phyloP scores from a whole-genome alignment of 805 yeast species.

The Wickerhamomyces tratensis region DNA sequence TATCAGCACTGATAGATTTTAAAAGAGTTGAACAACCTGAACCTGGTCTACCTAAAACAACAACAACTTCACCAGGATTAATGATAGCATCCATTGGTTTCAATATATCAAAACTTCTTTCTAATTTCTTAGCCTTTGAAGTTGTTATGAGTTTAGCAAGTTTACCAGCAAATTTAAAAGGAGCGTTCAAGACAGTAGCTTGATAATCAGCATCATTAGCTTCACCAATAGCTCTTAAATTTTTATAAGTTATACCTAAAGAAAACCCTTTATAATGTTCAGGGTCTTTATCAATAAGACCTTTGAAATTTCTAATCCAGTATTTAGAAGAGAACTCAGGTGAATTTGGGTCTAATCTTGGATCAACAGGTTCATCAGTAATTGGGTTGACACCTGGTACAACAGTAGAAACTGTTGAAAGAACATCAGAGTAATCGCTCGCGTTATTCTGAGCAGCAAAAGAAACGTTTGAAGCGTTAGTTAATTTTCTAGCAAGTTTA shows the following conservation, averaged over 20 bases:
- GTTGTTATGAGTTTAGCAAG: slow-evolving; percentile 8
- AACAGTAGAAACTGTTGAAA: slow-evolving; percentile 13
- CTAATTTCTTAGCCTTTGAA: slow-evolving; percentile 13
- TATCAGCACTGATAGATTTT: slow-evolving; percentile 44
- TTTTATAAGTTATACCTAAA: slow-evolving; percentile 47
- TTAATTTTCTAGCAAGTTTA: slow-evolving; percentile 28
- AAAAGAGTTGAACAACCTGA: slow-evolving; percentile 58
- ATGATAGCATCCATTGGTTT: slow-evolving; percentile 48
- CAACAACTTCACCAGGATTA: slow-evolving; percentile 58
- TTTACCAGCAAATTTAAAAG: slow-evolving; percentile 14
- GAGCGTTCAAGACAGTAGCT: slow-evolving; percentile 42
- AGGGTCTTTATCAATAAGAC: slow-evolving; percentile 41
- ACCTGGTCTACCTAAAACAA: slow-evolving; percentile 76
- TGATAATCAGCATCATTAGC: slow-evolving; percentile 59
- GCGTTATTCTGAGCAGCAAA: too few species aligned
- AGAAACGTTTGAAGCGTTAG: slow-evolving; percentile 9
- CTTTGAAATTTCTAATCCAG: slow-evolving; percentile 56
- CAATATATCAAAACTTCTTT: slow-evolving; percentile 31
- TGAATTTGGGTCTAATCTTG: slow-evolving; percentile 47
- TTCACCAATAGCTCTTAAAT: slow-evolving; percentile 53
- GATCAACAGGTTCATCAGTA: slow-evolving; percentile 23
- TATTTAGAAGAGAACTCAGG: slow-evolving; percentile 44
- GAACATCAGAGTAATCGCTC: background rate
- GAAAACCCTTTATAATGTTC: slow-evolving; percentile 50
- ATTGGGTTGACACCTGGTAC: slow-evolving; percentile 32